Evolutionary conservation across 2,329 filamentous ascomycete species (phyloP).

Genomic region (Neofusicoccum parvum): DNA sequence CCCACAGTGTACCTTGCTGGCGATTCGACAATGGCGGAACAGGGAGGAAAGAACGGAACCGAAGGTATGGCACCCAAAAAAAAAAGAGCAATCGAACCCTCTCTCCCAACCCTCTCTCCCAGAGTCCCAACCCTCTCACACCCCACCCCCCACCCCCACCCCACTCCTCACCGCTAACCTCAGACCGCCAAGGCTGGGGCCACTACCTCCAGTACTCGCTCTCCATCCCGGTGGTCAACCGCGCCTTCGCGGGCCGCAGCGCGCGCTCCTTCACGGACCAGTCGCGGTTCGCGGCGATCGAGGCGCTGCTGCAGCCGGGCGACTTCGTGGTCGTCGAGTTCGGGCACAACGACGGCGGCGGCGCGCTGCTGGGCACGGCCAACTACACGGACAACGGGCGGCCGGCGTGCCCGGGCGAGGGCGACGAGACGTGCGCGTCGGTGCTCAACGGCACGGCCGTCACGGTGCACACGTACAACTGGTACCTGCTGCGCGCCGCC

Average conservation of each 20-base stretch:
- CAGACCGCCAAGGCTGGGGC: conserved; percentile 58
- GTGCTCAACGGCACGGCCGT: conserved; percentile 56
- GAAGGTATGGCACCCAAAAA: conserved; percentile 33
- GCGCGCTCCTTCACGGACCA: conserved; percentile 69
- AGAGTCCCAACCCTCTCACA: too few species aligned
- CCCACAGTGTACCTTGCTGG: conserved; percentile 59
- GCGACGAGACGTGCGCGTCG: conserved; percentile 56
- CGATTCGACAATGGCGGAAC: conserved; percentile 63
- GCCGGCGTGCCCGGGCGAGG: conserved; percentile 60
- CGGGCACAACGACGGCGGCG: conserved; percentile 71
- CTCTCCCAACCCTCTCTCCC: too few species aligned
- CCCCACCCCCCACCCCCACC: too few species aligned
- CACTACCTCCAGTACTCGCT: conserved; percentile 59
- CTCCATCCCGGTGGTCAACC: conserved; percentile 59
- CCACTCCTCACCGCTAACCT: neutral
- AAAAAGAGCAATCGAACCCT: neutral
- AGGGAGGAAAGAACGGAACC: conserved; percentile 47
- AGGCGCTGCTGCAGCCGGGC: conserved; percentile 54
- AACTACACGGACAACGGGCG: conserved; percentile 61
- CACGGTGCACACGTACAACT: conserved; percentile 62
- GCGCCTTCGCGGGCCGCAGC: conserved; percentile 66
- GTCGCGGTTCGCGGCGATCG: conserved; percentile 63
- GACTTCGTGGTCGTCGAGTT: conserved; percentile 73
- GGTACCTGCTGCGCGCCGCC: conserved; percentile 62
- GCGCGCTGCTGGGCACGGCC: conserved; percentile 38